phyloP scores from a whole-genome alignment of 2,329 filamentous ascomycete species.

The Diplodia sapinea region DNA sequence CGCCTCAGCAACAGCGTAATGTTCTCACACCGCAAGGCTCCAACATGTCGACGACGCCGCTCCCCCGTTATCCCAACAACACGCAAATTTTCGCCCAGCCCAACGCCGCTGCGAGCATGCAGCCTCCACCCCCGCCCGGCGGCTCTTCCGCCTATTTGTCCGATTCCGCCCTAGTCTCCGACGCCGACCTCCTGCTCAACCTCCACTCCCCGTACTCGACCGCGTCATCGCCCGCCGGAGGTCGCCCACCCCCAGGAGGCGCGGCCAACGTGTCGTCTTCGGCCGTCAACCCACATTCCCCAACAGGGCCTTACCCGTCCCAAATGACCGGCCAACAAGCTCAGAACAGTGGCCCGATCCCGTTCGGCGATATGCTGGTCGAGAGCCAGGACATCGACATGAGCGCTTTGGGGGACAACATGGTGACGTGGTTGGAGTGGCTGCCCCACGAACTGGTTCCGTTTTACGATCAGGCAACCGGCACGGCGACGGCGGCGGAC shows the following conservation, averaged over 20 bases:
- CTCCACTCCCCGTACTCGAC: conserved; percentile 54
- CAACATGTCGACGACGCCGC: conserved; percentile 34
- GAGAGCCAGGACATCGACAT: conserved; percentile 80
- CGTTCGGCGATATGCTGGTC: conserved; percentile 67
- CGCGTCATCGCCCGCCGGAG: conserved; percentile 38
- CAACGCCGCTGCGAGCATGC: conserved; percentile 42
- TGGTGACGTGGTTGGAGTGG: conserved; percentile 78
- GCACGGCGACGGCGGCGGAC: conserved; percentile 2
- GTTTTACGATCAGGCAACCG: conserved; percentile 3
- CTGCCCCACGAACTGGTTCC: conserved; percentile 54
- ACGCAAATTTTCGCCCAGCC: conserved; percentile 31
- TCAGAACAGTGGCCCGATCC: conserved; percentile 29
- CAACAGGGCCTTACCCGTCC: neutral
- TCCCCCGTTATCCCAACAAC: conserved; percentile 40
- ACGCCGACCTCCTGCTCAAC: conserved; percentile 57
- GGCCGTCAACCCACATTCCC: neutral
- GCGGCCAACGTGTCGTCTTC: neutral
- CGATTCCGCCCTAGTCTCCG: conserved; percentile 47
- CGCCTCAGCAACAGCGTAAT: conserved; percentile 38
- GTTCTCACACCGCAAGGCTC: conserved; percentile 37
- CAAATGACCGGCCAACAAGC: conserved; percentile 34
- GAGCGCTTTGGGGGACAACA: conserved; percentile 68
- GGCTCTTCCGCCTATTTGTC: conserved; percentile 36
- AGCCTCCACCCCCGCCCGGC: conserved; percentile 41
- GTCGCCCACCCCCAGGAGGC: neutral